Evolutionary conservation across 768 basidiomycete genomes (phyloP), one percentile per base, ranked within the genome.

Genomic region (Xerocomellus intermedius): DNA sequence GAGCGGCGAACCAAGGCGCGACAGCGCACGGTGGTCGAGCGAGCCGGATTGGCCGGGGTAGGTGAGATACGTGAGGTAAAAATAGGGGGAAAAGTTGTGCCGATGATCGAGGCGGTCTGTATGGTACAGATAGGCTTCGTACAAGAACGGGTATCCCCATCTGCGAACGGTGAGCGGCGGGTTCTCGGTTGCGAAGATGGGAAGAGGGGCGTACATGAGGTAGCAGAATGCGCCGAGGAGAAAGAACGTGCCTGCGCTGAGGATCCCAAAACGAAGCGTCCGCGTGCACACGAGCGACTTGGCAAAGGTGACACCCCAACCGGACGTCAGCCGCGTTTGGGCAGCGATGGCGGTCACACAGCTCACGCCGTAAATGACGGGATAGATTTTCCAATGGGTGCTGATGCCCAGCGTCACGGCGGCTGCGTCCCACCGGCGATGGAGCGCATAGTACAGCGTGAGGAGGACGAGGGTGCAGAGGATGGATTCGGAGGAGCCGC

Each of bases 41-140:
- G 66, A 42, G 13, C 63, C 32, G 19, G 66, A 47, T 43, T 62
- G 55, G 7, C 63, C 63, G 16, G 91, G 87, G 64, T 94, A 89
- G 0, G 86, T 86, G 51, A 98, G 83, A 70, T 98, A 98, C 37
- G 89, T 93, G 33, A 89, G 84, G 69, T 98, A 98, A 73, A 97
- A 98, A 75, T 98, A 97, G 0, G 94, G 91, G 7, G 95, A 94
- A 73, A 99, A 98, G 70, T 99, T 99, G 73, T 98, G 97, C 52
- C 96, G 88, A 64, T 98, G 95, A 72, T 99, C 97, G 19, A 91
- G 84, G 19, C 97, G 84, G 59, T 87, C 83, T 10, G 92, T 74
- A 62, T 98, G 97, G 69, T 98, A 98, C 14, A 98, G 77, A 70
- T 94, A 98, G 1, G 97, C 86, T 68, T 98, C 90, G 52, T 89